phyloP scores from a whole-genome alignment of 2,329 filamentous ascomycete genomes.

The Bipolaris cookei region DNA sequence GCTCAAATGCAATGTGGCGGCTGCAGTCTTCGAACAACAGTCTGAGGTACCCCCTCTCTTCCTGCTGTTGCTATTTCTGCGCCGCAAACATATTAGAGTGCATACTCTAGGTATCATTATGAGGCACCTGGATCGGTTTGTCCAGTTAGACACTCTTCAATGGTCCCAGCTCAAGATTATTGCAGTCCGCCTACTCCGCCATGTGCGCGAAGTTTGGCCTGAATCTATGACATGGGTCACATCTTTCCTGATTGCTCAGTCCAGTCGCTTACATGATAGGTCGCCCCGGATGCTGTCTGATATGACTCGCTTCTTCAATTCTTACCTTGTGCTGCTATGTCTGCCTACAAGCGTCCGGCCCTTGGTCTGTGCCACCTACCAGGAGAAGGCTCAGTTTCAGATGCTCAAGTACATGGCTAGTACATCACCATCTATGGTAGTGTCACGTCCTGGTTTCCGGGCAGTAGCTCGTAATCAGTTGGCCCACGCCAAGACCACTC shows the following conservation, averaged over 20 bases:
- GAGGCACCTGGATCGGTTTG: slow-evolving; percentile 30
- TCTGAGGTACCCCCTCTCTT: slow-evolving; percentile 35
- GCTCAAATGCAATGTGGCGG: slow-evolving; percentile 25
- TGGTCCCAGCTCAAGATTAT: slow-evolving; percentile 38
- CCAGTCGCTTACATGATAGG: slow-evolving; percentile 24
- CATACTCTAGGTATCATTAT: slow-evolving; percentile 33
- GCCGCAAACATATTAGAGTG: slow-evolving; percentile 33
- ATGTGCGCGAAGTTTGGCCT: slow-evolving; percentile 41
- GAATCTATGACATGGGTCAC: slow-evolving; percentile 43
- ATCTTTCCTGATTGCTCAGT: slow-evolving; percentile 34
- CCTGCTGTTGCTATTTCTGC: slow-evolving; percentile 41
- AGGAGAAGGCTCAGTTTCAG: slow-evolving; percentile 64
- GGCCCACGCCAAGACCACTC: slow-evolving; percentile 61
- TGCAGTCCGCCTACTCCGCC: slow-evolving; percentile 35
- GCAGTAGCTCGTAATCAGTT: slow-evolving; percentile 64
- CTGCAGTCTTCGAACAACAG: slow-evolving; percentile 24
- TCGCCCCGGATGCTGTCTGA: slow-evolving; percentile 21
- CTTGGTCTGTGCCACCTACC: slow-evolving; percentile 55
- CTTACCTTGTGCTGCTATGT: slow-evolving; percentile 56
- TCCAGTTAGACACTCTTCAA: slow-evolving; percentile 19
- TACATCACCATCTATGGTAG: slow-evolving; percentile 59
- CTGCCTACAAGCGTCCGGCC: slow-evolving; percentile 57
- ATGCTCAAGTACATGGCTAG: slow-evolving; percentile 64
- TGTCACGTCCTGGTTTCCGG: slow-evolving; percentile 65
- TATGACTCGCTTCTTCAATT: slow-evolving; percentile 56